Percentiles rank a stretch among this genome's conserved stretches.
phyloP scores from a whole-genome alignment of 106 monocot genomes.

The Cymbidium sinense region DNA sequence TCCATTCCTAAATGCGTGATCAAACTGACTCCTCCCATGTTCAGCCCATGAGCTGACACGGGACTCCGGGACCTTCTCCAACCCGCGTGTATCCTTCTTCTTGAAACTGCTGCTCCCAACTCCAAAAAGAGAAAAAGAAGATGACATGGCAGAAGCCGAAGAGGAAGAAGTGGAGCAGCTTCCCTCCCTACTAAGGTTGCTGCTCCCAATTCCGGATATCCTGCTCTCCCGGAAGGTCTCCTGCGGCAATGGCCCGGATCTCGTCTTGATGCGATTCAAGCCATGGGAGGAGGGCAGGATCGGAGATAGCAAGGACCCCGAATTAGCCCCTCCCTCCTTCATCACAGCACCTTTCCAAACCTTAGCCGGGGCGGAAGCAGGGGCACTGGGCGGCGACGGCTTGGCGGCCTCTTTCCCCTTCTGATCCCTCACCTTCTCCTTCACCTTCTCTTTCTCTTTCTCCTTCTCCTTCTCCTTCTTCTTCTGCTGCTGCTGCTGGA shows the following conservation, averaged over 20 bases:
- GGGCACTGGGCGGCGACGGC: not conserved
- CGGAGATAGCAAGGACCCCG: constrained; percentile 43
- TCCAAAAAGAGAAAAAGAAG: constrained; percentile 9
- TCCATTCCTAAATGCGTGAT: not conserved
- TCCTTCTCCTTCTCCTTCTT: constrained; percentile 14
- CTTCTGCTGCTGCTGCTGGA: constrained; percentile 18
- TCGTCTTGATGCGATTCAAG: constrained; percentile 91
- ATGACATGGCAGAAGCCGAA: constrained; percentile 1
- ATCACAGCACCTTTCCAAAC: constrained; percentile 19
- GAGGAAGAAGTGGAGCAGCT: constrained; percentile 35
- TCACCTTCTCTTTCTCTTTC: constrained; percentile 9
- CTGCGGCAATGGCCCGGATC: constrained; percentile 92
- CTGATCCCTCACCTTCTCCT: constrained; percentile 22
- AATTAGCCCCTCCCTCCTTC: constrained; percentile 11
- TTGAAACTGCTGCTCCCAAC: constrained; percentile 37
- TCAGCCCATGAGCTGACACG: constrained; percentile 25
- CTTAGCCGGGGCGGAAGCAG: constrained; percentile 33
- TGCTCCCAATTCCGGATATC: constrained; percentile 52
- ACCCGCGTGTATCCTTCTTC: constrained; percentile 37
- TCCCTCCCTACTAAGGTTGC: constrained; percentile 37
- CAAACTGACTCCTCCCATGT: constrained; percentile 10
- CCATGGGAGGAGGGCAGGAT: constrained; percentile 81
- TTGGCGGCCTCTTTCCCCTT: constrained; percentile 34
- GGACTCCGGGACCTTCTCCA: constrained; percentile 36
- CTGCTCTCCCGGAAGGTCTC: constrained; percentile 43